Evolutionary conservation across 2,329 filamentous ascomycete genomes (phyloP).

Genomic region (Trichoderma sp.): DNA sequence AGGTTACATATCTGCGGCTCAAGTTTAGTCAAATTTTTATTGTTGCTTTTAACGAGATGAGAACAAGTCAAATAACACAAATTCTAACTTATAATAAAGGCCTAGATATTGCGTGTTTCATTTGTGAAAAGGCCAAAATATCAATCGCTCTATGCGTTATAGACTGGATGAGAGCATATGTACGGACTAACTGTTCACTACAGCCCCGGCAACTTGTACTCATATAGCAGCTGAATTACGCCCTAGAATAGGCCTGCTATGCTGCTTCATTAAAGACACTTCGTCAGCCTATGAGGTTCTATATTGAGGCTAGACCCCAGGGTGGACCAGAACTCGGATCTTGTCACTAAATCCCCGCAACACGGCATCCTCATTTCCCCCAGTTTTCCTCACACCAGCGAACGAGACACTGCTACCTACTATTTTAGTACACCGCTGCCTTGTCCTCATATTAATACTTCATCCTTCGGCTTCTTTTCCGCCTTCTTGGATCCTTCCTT

Average conservation of each 20-base stretch:
- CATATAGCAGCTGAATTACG: neutral
- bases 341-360: neutral
- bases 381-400: neutral
- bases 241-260: neutral
- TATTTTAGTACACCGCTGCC: conserved; percentile 10
- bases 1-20: neutral
- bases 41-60: too few relatives aligned
- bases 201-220: neutral
- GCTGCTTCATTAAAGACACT: neutral
- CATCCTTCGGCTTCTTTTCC: conserved; percentile 21
- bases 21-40: too few relatives aligned
- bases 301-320: neutral
- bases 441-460: neutral
- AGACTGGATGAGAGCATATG: neutral
- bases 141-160: neutral
- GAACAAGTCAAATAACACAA: neutral
- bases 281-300: neutral
- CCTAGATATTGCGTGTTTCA: neutral
- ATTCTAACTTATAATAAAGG: neutral
- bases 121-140: neutral
- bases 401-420: neutral
- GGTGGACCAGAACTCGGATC: neutral
- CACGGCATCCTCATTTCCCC: neutral
- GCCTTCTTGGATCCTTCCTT: neutral
- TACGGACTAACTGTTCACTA: neutral